These are phyloP conservation scores for Metschnikowia henanensis DNA, from an alignment of 805 yeast species.

Conservation along the genomic window DNA sequence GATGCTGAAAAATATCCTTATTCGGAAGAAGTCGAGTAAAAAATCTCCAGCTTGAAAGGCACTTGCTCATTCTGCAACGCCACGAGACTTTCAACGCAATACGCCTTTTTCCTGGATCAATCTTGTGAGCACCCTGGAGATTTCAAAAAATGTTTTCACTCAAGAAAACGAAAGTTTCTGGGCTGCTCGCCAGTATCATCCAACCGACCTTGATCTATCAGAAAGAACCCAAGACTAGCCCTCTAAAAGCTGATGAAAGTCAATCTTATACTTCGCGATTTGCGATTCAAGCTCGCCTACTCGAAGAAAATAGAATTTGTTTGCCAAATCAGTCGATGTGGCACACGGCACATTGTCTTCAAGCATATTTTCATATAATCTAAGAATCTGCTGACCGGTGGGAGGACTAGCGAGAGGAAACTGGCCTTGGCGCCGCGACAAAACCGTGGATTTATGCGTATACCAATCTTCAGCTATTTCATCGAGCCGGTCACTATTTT, in stretches of 20 bases:
- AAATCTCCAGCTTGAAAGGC: no score
- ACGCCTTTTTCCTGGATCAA: no score
- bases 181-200: no score
- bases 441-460: slow-evolving; percentile 26
- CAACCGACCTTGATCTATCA: no score
- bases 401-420: slow-evolving; percentile 19
- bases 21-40: no score
- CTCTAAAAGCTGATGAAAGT: slow-evolving; percentile 5
- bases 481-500: slow-evolving; percentile 20
- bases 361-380: slow-evolving; percentile 30
- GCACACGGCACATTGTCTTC: slow-evolving; percentile 24
- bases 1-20: no score
- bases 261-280: slow-evolving; percentile 24
- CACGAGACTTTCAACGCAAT: no score
- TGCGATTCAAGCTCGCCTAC: slow-evolving; percentile 32
- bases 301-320: slow-evolving; percentile 31
- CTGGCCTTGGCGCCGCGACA: slow-evolving; percentile 22
- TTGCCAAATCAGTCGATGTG: slow-evolving; percentile 42
- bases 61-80: no score
- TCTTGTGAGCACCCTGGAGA: no score
- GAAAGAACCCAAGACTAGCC: no score
- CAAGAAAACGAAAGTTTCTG: no score
- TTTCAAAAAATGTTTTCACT: no score
- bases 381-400: slow-evolving; percentile 20
- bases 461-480: slow-evolving; percentile 31